Evolutionary conservation across 1,284 basidiomycete genomes (phyloP).

Genomic region (Athelia sp.): DNA sequence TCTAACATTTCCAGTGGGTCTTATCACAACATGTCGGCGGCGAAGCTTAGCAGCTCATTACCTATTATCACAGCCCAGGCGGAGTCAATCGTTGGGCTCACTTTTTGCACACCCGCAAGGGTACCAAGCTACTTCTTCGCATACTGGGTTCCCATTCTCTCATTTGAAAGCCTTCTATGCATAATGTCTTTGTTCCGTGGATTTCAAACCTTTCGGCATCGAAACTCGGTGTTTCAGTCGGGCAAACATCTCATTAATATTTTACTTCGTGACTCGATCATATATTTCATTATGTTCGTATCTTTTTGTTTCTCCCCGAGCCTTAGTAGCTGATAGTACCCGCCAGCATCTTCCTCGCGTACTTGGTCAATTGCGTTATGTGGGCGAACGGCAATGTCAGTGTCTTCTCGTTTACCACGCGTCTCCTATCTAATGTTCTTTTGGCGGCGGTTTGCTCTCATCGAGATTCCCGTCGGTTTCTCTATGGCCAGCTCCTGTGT

Average conservation of each 20-base stretch:
- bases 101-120: conserved; percentile 36
- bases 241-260: conserved; percentile 41
- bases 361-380: neutral
- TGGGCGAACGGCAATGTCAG: conserved; percentile 4
- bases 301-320: neutral
- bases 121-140: conserved; percentile 40
- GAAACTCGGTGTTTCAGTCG: conserved; percentile 31
- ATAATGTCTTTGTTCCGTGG: conserved; percentile 44
- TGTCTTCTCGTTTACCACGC: neutral
- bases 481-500: conserved; percentile 53
- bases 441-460: conserved; percentile 39
- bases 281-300: conserved; percentile 50
- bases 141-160: conserved; percentile 56
- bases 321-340: neutral
- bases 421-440: conserved; percentile 2
- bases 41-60: too few species aligned
- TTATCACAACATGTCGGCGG: too few species aligned
- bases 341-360: neutral
- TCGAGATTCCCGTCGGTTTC: conserved; percentile 54
- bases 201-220: conserved; percentile 34
- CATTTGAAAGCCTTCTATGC: conserved; percentile 48
- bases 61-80: conserved; percentile 9
- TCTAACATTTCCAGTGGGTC: conserved; percentile 33
- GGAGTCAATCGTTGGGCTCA: conserved; percentile 20
- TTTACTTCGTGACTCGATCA: conserved; percentile 48